Percentiles rank a stretch among this genome's conserved stretches.
Conservation (phyloP, 1,139 yeast species). For the Saccharomyces pastorianus region DNA sequence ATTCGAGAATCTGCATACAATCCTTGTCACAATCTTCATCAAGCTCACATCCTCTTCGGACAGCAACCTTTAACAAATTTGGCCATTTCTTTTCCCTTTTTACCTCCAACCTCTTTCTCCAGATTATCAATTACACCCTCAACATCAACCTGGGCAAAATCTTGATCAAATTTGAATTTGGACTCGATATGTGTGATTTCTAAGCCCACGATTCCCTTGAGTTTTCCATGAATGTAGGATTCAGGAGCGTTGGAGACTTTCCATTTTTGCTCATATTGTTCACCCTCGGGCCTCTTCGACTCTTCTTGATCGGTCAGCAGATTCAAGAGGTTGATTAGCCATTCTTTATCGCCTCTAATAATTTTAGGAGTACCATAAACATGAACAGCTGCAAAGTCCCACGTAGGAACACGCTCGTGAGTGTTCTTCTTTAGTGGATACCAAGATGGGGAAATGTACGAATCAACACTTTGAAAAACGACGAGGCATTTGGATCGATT, state of each 20-base stretch:
- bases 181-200: conserved; percentile 45
- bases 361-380: conserved; percentile 47
- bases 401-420: conserved; percentile 62
- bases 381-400: conserved; percentile 63
- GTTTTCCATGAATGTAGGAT: conserved; percentile 37
- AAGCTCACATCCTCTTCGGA: not conserved
- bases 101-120: conserved; percentile 22
- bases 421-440: conserved; percentile 51
- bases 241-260: conserved; percentile 53
- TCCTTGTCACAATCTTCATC: not conserved
- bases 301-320: conserved; percentile 46
- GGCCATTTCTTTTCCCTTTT: conserved; percentile 15
- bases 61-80: conserved; percentile 4
- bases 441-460: conserved; percentile 56
- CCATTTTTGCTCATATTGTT: conserved; percentile 39
- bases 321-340: conserved; percentile 42
- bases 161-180: conserved; percentile 58
- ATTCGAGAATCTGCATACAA: not conserved
- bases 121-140: conserved; percentile 48
- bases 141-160: conserved; percentile 38
- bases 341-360: conserved; percentile 38
- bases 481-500: conserved; percentile 40
- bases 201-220: conserved; percentile 53
- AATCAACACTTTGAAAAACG: conserved; percentile 47
- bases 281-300: conserved; percentile 27